Conservation (phyloP, 805 yeast species). For the Saturnispora sanitii region DNA sequence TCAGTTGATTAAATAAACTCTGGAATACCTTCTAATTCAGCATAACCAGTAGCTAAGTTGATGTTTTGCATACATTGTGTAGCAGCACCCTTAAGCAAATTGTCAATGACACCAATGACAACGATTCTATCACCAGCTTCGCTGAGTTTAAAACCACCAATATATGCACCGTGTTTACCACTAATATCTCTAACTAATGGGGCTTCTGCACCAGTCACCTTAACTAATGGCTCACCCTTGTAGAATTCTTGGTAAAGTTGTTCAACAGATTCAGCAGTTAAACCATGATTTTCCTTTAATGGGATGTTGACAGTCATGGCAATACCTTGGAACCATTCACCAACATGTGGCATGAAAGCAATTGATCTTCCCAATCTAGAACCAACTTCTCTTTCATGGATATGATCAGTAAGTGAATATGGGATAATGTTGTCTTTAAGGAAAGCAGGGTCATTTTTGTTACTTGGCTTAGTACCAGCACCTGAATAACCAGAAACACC, state of each 20-base stretch:
- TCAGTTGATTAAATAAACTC: background rate
- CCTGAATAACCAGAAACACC: slow-evolving; percentile 99
- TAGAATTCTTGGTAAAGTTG: slow-evolving; percentile 81
- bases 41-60: slow-evolving; percentile 80
- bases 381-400: slow-evolving; percentile 92
- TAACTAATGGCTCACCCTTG: slow-evolving; percentile 75
- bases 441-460: slow-evolving; percentile 76
- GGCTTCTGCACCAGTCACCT: slow-evolving; percentile 85
- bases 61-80: slow-evolving; percentile 97
- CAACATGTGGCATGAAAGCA: slow-evolving; percentile 95
- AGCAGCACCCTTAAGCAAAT: slow-evolving; percentile 94
- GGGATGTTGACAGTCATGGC: slow-evolving; percentile 89
- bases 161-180: slow-evolving; percentile 89
- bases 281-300: slow-evolving; percentile 42
- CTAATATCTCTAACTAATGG: slow-evolving; percentile 87
- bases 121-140: slow-evolving; percentile 85
- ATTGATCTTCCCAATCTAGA: slow-evolving; percentile 65
- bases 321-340: slow-evolving; percentile 99
- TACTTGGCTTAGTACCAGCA: slow-evolving; percentile 98
- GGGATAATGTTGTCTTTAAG: slow-evolving; percentile 83
- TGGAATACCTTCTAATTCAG: slow-evolving; percentile 94
- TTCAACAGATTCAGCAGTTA: slow-evolving; percentile 76
- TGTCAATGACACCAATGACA: slow-evolving; percentile 90
- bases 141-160: slow-evolving; percentile 94
- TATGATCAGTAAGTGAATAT: slow-evolving; percentile 90